Percentiles rank a stretch among this genome's conserved stretches.
Conservation (phyloP, 176 grass and related monocot genomes). For the Eragrostis curvula region DNA sequence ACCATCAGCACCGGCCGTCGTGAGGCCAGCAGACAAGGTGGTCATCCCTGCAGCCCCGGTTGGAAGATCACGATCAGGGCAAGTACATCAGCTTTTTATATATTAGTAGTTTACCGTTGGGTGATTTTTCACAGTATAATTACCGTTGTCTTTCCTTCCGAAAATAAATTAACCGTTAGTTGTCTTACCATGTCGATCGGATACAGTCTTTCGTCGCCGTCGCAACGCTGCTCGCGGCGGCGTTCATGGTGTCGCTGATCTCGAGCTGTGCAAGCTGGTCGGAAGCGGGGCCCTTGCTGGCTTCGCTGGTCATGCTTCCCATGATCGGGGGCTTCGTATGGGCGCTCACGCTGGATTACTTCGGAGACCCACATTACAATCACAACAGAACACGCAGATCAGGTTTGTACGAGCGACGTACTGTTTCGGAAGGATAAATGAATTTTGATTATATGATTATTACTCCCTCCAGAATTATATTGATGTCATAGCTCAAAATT, state of each 20-base stretch:
- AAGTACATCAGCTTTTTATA: not conserved
- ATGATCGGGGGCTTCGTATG: not conserved
- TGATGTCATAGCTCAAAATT: no score
- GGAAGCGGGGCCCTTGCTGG: not conserved
- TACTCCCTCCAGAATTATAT: no score
- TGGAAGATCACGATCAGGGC: slow-evolving; percentile 19
- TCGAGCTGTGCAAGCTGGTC: not conserved
- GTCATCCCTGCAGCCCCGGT: not conserved
- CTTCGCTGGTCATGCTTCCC: not conserved
- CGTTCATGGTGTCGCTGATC: not conserved
- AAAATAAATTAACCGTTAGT: no score
- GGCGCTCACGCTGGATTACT: not conserved
- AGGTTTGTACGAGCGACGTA: no score
- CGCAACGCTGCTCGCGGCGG: not conserved
- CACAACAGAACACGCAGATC: not conserved
- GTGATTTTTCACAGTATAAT: no score
- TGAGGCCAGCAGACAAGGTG: not conserved
- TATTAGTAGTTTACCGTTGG: no score
- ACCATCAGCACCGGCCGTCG: no score
- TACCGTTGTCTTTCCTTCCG: not conserved
- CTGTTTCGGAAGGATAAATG: no score
- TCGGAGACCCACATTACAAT: not conserved
- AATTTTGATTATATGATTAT: no score
- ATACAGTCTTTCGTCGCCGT: not conserved
- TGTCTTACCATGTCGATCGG: not conserved